Conservation (phyloP, 164 flowering plant species). For the Vitis rupestris region DNA sequence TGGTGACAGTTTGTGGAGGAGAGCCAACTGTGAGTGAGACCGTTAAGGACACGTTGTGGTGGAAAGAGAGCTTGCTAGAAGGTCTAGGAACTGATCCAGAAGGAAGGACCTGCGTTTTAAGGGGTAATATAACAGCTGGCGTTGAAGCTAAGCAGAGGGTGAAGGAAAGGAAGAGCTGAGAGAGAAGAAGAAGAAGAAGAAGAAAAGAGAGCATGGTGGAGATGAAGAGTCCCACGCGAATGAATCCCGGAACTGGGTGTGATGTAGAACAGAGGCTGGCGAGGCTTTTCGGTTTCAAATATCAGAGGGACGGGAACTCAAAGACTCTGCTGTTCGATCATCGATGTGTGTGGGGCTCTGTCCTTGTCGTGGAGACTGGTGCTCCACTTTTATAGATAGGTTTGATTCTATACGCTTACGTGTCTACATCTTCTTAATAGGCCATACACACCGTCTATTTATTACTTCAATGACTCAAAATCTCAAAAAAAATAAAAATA, state of each 20-base stretch:
- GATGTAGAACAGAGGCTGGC: not conserved
- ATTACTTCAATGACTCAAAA: no score
- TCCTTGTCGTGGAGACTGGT: no score
- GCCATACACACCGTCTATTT: no score
- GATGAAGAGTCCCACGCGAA: not conserved
- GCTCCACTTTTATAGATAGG: no score
- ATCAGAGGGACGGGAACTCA: no score
- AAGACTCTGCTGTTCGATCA: no score
- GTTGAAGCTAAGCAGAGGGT: slow-evolving; percentile 8
- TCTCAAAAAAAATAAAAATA: no score
- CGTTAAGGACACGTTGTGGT: slow-evolving; percentile 60
- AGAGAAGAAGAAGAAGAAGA: slow-evolving; percentile 9
- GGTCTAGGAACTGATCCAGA: slow-evolving; percentile 21
- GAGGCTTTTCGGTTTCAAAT: not conserved
- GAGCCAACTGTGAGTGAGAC: slow-evolving; percentile 69
- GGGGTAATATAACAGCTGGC: slow-evolving; percentile 45
- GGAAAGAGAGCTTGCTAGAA: slow-evolving; percentile 58
- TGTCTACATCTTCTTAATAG: no score
- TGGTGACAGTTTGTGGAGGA: slow-evolving; percentile 69
- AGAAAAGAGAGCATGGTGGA: not conserved
- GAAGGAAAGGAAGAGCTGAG: not conserved
- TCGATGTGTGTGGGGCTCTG: no score
- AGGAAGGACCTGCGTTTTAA: slow-evolving; percentile 44
- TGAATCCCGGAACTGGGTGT: not conserved
- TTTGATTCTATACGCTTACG: no score